Percentiles rank a stretch among this genome's conserved stretches.
Conservation (phyloP, 2,329 filamentous ascomycete genomes). For the Aspergillus caelatus region DNA sequence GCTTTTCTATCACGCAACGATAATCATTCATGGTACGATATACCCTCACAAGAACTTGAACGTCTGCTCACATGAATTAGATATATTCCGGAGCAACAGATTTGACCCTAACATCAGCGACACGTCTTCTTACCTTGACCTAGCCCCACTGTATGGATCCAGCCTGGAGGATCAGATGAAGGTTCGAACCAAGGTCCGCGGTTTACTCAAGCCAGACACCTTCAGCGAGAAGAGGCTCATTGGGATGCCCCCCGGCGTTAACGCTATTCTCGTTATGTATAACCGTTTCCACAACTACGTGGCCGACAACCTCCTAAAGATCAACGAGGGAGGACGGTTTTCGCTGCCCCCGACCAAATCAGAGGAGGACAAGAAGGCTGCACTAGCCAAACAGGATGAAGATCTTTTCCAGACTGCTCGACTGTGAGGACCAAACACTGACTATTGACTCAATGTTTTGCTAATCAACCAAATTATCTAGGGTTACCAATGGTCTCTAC, state of each 20-base stretch:
- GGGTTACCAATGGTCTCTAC: conserved; percentile 35
- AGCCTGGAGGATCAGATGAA: conserved; percentile 36
- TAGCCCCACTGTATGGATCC: conserved; percentile 50
- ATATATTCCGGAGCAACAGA: conserved; percentile 43
- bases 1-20: conserved; percentile 54
- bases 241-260: conserved; percentile 38
- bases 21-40: conserved; percentile 53
- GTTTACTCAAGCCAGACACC: conserved; percentile 43
- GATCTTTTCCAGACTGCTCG: conserved; percentile 40
- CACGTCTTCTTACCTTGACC: conserved; percentile 52
- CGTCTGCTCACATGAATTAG: conserved; percentile 18
- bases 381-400: conserved; percentile 40
- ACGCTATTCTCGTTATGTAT: conserved; percentile 39
- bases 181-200: conserved; percentile 40
- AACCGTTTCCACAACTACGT: conserved; percentile 46
- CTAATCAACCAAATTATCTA: not conserved
- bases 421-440: conserved; percentile 14
- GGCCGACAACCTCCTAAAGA: conserved; percentile 38
- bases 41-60: not conserved
- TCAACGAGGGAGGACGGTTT: conserved; percentile 47
- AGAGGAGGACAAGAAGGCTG: conserved; percentile 33
- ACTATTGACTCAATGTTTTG: too few species aligned
- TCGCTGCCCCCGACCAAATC: conserved; percentile 19
- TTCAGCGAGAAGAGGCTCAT: conserved; percentile 40
- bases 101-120: conserved; percentile 37